A percentile compares a stretch with the other conserved stretches of the same genome.
These are phyloP conservation scores for Quillaja saponaria DNA, from an alignment of 306 rosid genomes.

Conservation along the genomic window DNA sequence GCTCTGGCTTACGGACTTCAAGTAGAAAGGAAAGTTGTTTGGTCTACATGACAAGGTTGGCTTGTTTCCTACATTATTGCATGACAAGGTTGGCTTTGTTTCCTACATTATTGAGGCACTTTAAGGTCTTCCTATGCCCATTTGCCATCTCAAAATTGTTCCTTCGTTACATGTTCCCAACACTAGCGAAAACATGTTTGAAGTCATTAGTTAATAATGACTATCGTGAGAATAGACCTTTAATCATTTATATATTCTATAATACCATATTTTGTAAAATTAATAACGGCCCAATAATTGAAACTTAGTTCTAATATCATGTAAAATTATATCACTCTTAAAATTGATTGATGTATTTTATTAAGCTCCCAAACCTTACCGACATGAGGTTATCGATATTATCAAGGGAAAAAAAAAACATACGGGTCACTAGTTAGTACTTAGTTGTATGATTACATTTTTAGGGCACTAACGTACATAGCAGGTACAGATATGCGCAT, in stretches of 20 bases:
- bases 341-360: no score
- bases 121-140: conserved; percentile 27
- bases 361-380: no score
- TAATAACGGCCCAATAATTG: no score
- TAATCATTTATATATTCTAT: no score
- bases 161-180: not conserved
- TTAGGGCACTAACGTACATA: not conserved
- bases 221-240: no score
- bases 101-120: conserved; percentile 36
- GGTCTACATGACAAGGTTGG: conserved; percentile 30
- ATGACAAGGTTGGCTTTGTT: conserved; percentile 37
- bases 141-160: conserved; percentile 12
- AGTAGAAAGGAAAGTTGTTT: conserved; percentile 37
- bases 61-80: conserved; percentile 38
- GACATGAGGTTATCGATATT: no score
- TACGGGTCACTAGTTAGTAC: conserved; percentile 21
- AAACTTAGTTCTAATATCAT: no score
- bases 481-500: conserved; percentile 19
- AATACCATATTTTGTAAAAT: no score
- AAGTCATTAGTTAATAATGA: no score
- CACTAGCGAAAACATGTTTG: no score
- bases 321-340: no score
- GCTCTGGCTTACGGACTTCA: conserved; percentile 26
- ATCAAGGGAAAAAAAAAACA: no score
- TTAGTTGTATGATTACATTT: conserved; percentile 1